Evolutionary conservation across 352 stramenopile genomes (phyloP), one percentile per base, ranked within the genome.

Genomic region (Phytophthora constricta): DNA sequence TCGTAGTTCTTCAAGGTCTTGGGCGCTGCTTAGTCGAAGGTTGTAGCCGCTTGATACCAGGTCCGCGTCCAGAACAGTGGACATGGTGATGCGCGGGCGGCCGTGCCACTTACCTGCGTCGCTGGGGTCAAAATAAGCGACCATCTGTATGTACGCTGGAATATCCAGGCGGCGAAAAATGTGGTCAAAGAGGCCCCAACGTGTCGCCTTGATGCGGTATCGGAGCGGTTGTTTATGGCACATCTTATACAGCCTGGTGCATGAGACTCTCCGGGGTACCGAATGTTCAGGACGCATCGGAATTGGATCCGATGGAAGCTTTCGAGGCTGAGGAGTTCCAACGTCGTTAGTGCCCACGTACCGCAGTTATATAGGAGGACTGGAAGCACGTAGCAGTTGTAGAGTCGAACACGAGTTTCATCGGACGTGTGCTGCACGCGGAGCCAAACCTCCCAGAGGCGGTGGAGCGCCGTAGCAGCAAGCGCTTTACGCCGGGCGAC

Each of bases 121-220:
- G 19, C 20, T 34, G 2, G 41, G 20, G 2, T 8, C 17, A 28
- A 61, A 67, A 37, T 43, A 61, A 4, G 43, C 27, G 1, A 17
- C 11, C 51, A 58, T 61, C 34, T 62, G 60, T 5, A 51, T 22
- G 37, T 39, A 20, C 5, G 51, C 43, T 27, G 60, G 43, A 17
- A 50, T 62, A 13, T 68, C 51, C 0, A 28, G 51, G 0, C 33
- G 51, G 5, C 45, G 52, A 1, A 57, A 25, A 9, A 68, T 58
- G 52, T 62, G 60, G 7, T 43, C 51, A 20, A 62, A 62, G 2
- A 62, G 33, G 2, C 25, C 10, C 52, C 45, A 68, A n/a, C 33
- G 42, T 9, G 43, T 33, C 9, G 33, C n/a, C 16, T 5, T 57
- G 50, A 57, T 23, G 5, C 42, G 33, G 51, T 56, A 37, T 8